A percentile compares a stretch with the other conserved stretches of the same genome.
phyloP scores from a whole-genome alignment of 441 rosid species.

The Viola pubescens region DNA sequence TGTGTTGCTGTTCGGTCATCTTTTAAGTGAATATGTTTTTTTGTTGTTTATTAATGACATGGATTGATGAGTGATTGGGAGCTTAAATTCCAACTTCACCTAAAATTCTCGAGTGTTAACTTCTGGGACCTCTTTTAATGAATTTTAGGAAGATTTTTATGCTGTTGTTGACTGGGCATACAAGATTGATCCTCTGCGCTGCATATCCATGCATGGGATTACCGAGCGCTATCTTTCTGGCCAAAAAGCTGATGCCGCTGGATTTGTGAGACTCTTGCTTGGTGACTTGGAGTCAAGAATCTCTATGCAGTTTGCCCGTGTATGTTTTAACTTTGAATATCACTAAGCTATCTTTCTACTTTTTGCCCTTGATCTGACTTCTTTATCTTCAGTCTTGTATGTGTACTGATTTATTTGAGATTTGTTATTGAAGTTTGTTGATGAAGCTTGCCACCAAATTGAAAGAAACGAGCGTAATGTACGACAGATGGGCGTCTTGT shows the following conservation, averaged over 20 bases:
- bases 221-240: slow-evolving; percentile 96
- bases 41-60: no score
- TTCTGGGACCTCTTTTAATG: no score
- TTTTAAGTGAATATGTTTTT: no score
- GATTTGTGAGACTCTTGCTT: slow-evolving; percentile 95
- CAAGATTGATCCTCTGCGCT: slow-evolving; percentile 90
- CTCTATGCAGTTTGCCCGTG: slow-evolving; percentile 87
- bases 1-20: no score
- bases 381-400: slow-evolving; percentile 11
- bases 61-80: no score
- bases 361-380: slow-evolving; percentile 14
- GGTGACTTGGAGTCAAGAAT: slow-evolving; percentile 91
- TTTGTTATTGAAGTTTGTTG: slow-evolving; percentile 66
- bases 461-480: slow-evolving; percentile 93
- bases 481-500: slow-evolving; percentile 78
- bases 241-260: slow-evolving; percentile 99
- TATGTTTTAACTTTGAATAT: slow-evolving; percentile 32
- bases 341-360: not conserved
- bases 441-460: slow-evolving; percentile 98
- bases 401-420: no score
- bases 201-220: slow-evolving; percentile 99
- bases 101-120: no score
- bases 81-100: no score
- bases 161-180: no score
- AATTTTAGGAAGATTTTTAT: no score